Evolutionary conservation across 2,329 filamentous ascomycete genomes (phyloP).

Genomic region (Fusarium floridanum): DNA sequence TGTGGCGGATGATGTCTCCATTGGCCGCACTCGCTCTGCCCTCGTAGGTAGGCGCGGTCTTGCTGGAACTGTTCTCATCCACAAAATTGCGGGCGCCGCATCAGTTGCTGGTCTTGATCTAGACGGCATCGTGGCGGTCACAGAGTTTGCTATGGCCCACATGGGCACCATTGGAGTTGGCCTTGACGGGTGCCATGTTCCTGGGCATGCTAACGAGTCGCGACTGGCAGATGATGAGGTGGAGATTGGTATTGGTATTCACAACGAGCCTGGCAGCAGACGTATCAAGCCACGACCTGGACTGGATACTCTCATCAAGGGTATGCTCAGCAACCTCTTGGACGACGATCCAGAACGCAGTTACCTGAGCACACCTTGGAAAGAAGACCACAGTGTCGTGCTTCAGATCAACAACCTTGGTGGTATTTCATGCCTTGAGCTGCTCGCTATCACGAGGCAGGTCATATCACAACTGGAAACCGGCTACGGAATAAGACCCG

Average conservation of each 20-base stretch:
- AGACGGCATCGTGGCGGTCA: background rate
- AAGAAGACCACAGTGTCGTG: slow-evolving; percentile 2
- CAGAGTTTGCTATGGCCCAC: background rate
- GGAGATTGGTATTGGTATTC: slow-evolving; percentile 17
- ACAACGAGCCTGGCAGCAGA: slow-evolving; percentile 14
- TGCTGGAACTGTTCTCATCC: slow-evolving; percentile 18
- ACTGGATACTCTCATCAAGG: background rate
- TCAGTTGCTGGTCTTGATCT: background rate
- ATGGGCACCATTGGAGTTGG: slow-evolving; percentile 19
- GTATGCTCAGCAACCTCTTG: slow-evolving; percentile 3
- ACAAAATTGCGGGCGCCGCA: slow-evolving; percentile 20
- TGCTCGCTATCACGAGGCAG: background rate
- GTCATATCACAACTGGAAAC: background rate
- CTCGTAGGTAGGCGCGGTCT: slow-evolving; percentile 20
- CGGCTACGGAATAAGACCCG: slow-evolving; percentile 5
- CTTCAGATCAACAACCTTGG: slow-evolving; percentile 14
- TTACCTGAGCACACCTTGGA: background rate
- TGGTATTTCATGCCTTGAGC: background rate
- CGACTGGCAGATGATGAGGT: slow-evolving; percentile 5
- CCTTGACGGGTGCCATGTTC: slow-evolving; percentile 6
- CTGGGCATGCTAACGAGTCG: background rate
- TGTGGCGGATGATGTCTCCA: slow-evolving; percentile 53
- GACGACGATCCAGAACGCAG: slow-evolving; percentile 3
- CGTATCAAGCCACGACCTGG: slow-evolving; percentile 1
- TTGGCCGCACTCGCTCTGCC: slow-evolving; percentile 14